Conservation (phyloP, 169 alveolate genomes). For the Plasmodium cynomolgi region DNA sequence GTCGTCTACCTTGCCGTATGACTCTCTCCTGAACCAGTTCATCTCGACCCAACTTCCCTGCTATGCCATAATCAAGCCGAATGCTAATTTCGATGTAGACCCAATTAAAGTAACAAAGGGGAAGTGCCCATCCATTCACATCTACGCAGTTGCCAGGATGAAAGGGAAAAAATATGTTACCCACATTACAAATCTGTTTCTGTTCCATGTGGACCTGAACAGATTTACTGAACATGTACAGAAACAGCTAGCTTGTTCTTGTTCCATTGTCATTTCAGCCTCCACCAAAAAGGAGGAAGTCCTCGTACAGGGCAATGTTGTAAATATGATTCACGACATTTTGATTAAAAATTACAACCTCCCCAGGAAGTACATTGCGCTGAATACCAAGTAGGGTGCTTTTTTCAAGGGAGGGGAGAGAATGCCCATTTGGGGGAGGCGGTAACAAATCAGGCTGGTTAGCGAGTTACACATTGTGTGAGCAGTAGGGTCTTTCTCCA, state of each 20-base stretch:
- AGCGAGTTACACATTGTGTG: not conserved
- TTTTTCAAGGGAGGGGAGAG: conserved; percentile 9
- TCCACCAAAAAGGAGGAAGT: conserved; percentile 71
- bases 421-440: too few species aligned
- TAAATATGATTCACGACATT: conserved; percentile 31
- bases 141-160: conserved; percentile 69
- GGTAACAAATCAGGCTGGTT: not conserved
- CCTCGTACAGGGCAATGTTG: conserved; percentile 66
- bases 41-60: conserved; percentile 60
- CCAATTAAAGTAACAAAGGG: conserved; percentile 52
- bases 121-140: conserved; percentile 62
- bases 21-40: conserved; percentile 12
- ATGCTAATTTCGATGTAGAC: conserved; percentile 52
- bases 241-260: conserved; percentile 68
- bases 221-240: conserved; percentile 48
- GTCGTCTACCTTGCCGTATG: not conserved
- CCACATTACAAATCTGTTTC: conserved; percentile 49
- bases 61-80: conserved; percentile 43
- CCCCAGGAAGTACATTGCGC: conserved; percentile 41
- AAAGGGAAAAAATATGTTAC: conserved; percentile 68
- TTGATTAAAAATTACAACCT: conserved; percentile 11
- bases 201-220: conserved; percentile 52
- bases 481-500: not conserved
- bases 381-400: not conserved
- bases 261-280: conserved; percentile 35